Percentiles rank a stretch among this genome's conserved stretches.
These are phyloP conservation scores for Chernovozyma aurita DNA, from an alignment of 1,139 yeast genomes.

Conservation along the genomic window DNA sequence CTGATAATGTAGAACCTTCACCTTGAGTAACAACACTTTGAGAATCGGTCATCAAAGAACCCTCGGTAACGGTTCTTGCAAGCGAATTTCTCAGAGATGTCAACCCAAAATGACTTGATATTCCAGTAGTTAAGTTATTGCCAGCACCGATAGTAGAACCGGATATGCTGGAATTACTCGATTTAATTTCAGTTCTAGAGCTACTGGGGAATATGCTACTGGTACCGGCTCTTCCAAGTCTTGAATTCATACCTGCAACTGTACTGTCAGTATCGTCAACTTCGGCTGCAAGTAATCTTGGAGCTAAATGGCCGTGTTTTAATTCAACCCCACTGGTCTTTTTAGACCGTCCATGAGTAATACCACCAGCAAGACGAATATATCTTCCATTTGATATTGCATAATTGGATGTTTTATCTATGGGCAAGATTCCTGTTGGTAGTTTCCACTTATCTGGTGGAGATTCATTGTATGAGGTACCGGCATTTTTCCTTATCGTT, in stretches of 20 bases:
- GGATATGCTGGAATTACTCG: conserved; percentile 19
- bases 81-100: conserved; percentile 20
- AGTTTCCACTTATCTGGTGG: conserved; percentile 57
- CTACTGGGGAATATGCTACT: not conserved
- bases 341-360: conserved; percentile 21
- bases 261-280: conserved; percentile 57
- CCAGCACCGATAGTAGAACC: conserved; percentile 5
- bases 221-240: conserved; percentile 6
- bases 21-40: conserved; percentile 19
- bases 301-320: conserved; percentile 70
- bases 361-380: conserved; percentile 26
- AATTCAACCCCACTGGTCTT: conserved; percentile 54
- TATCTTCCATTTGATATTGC: conserved; percentile 28
- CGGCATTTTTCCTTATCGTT: conserved; percentile 47
- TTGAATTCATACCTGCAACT: conserved; percentile 6
- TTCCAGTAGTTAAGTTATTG: conserved; percentile 6
- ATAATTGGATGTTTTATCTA: conserved; percentile 28
- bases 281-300: conserved; percentile 73
- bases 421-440: conserved; percentile 59
- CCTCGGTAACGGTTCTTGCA: conserved; percentile 28
- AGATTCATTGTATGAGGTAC: conserved; percentile 52
- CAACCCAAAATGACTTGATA: conserved; percentile 8
- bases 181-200: conserved; percentile 12
- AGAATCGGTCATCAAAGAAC: conserved; percentile 17
- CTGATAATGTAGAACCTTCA: conserved; percentile 8